Conservation (phyloP, 1,284 basidiomycete species). For the Pseudozyma hubeiensis region DNA sequence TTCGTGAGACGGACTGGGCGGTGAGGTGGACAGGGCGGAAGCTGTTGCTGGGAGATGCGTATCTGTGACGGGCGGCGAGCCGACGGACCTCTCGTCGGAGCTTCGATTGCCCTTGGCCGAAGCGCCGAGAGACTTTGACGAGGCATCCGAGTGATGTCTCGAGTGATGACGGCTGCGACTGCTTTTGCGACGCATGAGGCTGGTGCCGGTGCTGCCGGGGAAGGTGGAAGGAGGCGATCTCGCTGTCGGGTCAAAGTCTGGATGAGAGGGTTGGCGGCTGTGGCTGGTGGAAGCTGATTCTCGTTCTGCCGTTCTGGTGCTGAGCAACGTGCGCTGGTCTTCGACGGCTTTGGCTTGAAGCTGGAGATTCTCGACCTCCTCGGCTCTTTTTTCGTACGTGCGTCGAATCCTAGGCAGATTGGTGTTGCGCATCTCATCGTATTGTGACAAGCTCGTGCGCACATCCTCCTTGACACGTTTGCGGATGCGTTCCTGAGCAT, state of each 20-base stretch:
- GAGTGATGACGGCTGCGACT: constrained; percentile 40
- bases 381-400: constrained; percentile 62
- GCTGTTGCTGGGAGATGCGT: constrained; percentile 3
- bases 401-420: constrained; percentile 57
- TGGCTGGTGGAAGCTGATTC: constrained; percentile 10
- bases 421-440: constrained; percentile 62
- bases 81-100: constrained; percentile 36
- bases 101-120: constrained; percentile 22
- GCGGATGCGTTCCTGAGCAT: constrained; percentile 63
- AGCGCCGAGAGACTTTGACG: constrained; percentile 19
- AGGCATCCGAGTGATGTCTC: constrained; percentile 30
- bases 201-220: constrained; percentile 3
- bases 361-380: constrained; percentile 60
- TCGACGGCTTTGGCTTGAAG: constrained; percentile 64
- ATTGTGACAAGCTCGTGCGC: constrained; percentile 52
- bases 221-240: constrained; percentile 20
- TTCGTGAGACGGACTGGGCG: constrained; percentile 31
- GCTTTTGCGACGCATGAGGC: constrained; percentile 34
- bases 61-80: constrained; percentile 30
- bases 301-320: constrained; percentile 28
- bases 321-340: constrained; percentile 61
- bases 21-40: constrained; percentile 19
- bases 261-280: constrained; percentile 10
- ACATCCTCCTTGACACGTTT: constrained; percentile 64
- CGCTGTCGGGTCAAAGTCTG: constrained; percentile 21